phyloP scores from a whole-genome alignment of 2,329 filamentous ascomycete species.

The Aspergillus chevalieri region DNA sequence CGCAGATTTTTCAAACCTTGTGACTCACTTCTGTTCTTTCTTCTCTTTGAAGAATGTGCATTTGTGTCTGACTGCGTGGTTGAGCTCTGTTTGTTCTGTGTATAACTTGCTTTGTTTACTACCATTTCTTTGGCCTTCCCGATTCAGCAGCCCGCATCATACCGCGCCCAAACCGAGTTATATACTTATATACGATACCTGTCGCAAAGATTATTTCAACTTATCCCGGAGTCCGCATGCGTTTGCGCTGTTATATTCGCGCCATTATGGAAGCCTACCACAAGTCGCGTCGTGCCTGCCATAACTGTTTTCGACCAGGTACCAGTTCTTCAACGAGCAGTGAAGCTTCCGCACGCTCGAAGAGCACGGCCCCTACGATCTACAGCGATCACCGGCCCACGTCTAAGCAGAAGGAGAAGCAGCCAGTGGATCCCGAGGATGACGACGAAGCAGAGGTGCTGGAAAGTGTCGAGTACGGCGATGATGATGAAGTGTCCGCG shows the following conservation, averaged over 20 bases:
- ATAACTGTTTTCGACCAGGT: conserved; percentile 12
- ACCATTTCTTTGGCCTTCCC: not conserved
- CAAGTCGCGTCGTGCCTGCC: conserved; percentile 15
- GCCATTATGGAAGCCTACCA: conserved; percentile 25
- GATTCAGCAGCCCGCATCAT: not conserved
- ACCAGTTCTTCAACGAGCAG: conserved; percentile 34
- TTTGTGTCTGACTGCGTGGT: not conserved
- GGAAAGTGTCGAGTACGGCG: not conserved
- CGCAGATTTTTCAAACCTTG: not conserved
- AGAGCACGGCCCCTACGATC: conserved; percentile 35
- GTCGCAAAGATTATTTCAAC: conserved; percentile 1
- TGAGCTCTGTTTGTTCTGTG: not conserved
- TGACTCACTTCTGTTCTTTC: not conserved
- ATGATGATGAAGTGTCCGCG: conserved; percentile 5
- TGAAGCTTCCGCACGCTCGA: conserved; percentile 30
- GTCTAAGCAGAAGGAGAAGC: conserved; percentile 17
- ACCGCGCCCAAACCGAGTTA: not conserved
- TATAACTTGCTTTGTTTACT: no score
- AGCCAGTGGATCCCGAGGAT: conserved; percentile 12
- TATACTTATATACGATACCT: not conserved
- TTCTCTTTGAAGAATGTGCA: not conserved
- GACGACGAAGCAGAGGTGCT: conserved; percentile 4
- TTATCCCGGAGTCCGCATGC: conserved; percentile 4
- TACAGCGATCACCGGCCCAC: conserved; percentile 28
- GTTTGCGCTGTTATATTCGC: conserved; percentile 5